A percentile compares a stretch with the other conserved stretches of the same genome.
Evolutionary conservation across 108 stramenopile species (phyloP).

Genomic region (Epipyxis sp.): DNA sequence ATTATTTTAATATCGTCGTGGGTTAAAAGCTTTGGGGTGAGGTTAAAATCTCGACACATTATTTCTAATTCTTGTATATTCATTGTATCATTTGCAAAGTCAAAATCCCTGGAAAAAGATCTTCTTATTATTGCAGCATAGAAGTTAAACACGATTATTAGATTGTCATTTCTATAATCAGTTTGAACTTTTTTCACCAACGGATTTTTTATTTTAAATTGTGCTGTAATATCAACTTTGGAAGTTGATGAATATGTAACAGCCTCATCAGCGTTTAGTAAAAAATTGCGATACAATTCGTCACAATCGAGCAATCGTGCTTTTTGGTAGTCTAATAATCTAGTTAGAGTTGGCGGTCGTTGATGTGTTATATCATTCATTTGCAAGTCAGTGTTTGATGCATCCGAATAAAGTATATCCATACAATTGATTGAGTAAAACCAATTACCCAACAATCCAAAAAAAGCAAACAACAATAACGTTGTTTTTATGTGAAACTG

Average conservation of each 20-base stretch:
- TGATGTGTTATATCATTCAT: too few relatives aligned
- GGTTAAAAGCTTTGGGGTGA: not conserved
- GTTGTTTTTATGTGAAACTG: too few relatives aligned
- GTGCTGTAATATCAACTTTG: not conserved
- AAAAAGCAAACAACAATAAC: too few relatives aligned
- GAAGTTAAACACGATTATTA: not conserved
- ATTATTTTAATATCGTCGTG: not conserved
- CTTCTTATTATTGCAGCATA: not conserved
- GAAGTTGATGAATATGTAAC: not conserved
- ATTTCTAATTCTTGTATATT: not conserved
- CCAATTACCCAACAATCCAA: too few relatives aligned
- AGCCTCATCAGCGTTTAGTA: not conserved
- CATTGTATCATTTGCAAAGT: not conserved
- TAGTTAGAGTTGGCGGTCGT: not conserved
- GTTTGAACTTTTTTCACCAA: too few relatives aligned
- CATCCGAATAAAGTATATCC: too few relatives aligned
- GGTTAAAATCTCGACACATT: conserved; percentile 11
- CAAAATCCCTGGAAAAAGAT: not conserved
- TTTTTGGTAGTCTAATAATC: not conserved
- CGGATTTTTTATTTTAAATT: not conserved
- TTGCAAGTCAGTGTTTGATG: too few relatives aligned
- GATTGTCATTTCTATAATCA: not conserved
- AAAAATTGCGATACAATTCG: not conserved
- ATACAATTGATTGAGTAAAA: too few relatives aligned
- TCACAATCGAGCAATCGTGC: not conserved